phyloP scores from a whole-genome alignment of 1,139 yeast species.

The Pichia sp. region DNA sequence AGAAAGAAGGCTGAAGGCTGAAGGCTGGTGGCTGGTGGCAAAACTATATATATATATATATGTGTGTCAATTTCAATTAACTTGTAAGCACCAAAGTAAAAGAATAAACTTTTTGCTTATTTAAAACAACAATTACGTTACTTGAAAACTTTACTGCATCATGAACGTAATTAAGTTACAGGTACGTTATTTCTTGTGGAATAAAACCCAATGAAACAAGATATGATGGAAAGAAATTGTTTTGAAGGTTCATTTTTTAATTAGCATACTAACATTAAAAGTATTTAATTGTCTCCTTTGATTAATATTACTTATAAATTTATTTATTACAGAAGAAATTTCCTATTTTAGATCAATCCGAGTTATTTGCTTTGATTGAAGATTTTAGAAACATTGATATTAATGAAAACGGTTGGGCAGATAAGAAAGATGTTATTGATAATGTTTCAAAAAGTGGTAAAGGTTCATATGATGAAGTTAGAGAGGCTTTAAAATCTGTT shows the following conservation, averaged over 20 bases:
- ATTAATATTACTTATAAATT: not conserved
- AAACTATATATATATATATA: too few species aligned
- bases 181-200: slow-evolving; percentile 9
- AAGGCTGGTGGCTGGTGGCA: slow-evolving; percentile 1
- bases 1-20: too few species aligned
- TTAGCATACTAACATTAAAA: slow-evolving; percentile 6
- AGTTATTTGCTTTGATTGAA: slow-evolving; percentile 77
- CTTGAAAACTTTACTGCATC: too few species aligned
- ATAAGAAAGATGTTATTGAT: slow-evolving; percentile 83
- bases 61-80: too few species aligned
- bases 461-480: slow-evolving; percentile 83
- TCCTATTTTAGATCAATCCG: slow-evolving; percentile 81
- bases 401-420: slow-evolving; percentile 95
- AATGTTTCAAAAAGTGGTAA: slow-evolving; percentile 73
- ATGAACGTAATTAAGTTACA: slow-evolving; percentile 15
- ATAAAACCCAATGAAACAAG: not conserved
- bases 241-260: too few species aligned
- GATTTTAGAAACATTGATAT: slow-evolving; percentile 75
- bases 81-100: too few species aligned
- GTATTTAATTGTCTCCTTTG: too few species aligned
- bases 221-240: too few species aligned
- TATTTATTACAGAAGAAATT: slow-evolving; percentile 53
- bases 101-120: too few species aligned
- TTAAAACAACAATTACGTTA: too few species aligned
- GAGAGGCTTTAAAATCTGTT: slow-evolving; percentile 86